Conservation (phyloP, 352 stramenopile genomes). For the Globisporangium perplexum region DNA sequence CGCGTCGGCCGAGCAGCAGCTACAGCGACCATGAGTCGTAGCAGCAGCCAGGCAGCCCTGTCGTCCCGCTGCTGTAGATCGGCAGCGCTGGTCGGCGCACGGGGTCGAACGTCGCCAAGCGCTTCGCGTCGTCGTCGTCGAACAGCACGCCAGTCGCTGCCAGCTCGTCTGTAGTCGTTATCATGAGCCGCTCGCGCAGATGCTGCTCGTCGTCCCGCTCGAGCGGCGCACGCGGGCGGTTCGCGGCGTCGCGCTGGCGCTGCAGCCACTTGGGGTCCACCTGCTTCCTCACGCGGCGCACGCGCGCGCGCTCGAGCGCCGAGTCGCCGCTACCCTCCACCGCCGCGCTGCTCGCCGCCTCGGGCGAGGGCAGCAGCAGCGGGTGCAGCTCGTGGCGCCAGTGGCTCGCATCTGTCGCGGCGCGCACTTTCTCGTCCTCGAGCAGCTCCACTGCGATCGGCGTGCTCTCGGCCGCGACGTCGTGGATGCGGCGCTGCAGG, state of each 20-base stretch:
- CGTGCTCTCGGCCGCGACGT: conserved; percentile 3
- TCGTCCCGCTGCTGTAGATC: conserved; percentile 32
- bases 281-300: conserved; percentile 63
- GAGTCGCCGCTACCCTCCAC: conserved; percentile 9
- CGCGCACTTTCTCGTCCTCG: conserved; percentile 28
- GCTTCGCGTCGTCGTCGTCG: conserved; percentile 26
- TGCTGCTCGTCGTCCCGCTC: conserved; percentile 42
- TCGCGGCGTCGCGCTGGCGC: conserved; percentile 38
- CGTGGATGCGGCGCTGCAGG: conserved; percentile 27
- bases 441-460: conserved; percentile 12
- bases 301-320: conserved; percentile 35
- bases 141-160: conserved; percentile 34
- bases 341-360: conserved; percentile 8
- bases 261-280: conserved; percentile 58
- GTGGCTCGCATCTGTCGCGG: conserved; percentile 48
- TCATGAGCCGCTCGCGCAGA: conserved; percentile 42
- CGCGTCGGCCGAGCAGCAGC: not conserved
- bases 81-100: conserved; percentile 15
- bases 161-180: conserved; percentile 26
- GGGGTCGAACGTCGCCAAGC: conserved; percentile 17
- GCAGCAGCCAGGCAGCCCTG: conserved; percentile 43
- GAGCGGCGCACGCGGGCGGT: conserved; percentile 36
- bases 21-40: conserved; percentile 35
- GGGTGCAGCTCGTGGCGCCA: conserved; percentile 17
- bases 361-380: not conserved